Conservation (phyloP, 345 rosid species). For the Pugionium cornutum region DNA sequence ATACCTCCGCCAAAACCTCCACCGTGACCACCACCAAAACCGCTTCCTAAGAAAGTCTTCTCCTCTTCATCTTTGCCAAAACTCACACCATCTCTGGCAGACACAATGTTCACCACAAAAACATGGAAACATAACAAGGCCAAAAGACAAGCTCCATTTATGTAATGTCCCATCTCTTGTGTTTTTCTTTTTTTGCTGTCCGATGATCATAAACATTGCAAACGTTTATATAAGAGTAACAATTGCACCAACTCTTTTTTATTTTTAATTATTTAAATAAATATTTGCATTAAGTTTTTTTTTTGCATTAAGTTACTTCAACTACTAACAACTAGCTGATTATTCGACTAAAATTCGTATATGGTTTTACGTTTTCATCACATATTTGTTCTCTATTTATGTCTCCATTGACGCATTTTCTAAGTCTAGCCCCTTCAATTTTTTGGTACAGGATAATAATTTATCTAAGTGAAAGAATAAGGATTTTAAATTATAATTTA, state of each 20-base stretch:
- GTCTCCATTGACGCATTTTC: conserved; percentile 11
- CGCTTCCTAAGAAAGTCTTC: conserved; percentile 12
- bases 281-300: background rate
- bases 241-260: background rate
- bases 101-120: conserved; percentile 3
- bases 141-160: conserved; percentile 9
- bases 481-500: too few relatives aligned
- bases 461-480: too few relatives aligned
- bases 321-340: conserved; percentile 18
- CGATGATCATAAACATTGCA: conserved; percentile 9
- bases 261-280: background rate
- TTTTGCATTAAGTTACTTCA: background rate
- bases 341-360: background rate
- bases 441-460: too few relatives aligned
- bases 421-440: conserved; percentile 1
- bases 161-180: conserved; percentile 12
- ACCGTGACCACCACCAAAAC: conserved; percentile 7
- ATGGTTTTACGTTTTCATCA: conserved; percentile 2
- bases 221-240: conserved; percentile 17
- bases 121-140: conserved; percentile 26
- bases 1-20: background rate
- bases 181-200: background rate
- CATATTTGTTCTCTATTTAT: background rate
- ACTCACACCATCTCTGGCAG: conserved; percentile 17
- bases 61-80: conserved; percentile 22